Percentiles rank a stretch among this genome's conserved stretches.
These are phyloP conservation scores for Fragaria nilgerrensis DNA, from an alignment of 306 rosid genomes.

Conservation along the genomic window DNA sequence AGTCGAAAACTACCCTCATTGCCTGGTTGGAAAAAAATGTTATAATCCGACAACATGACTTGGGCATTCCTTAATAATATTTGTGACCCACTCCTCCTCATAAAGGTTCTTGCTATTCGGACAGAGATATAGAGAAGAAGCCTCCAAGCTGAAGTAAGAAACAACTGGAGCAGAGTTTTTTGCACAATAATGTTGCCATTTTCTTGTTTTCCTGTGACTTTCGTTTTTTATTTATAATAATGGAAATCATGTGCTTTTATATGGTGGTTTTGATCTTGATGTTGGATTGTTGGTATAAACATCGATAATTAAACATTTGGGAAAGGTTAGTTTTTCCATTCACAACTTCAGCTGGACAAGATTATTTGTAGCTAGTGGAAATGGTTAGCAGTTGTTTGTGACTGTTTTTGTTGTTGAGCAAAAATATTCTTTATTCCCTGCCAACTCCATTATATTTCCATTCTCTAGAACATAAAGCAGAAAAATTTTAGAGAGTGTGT, in stretches of 20 bases:
- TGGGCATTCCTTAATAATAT: not conserved
- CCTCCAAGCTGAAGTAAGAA: not conserved
- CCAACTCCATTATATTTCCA: too few species aligned
- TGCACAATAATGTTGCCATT: not conserved
- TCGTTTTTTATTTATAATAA: not conserved
- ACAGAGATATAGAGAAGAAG: not conserved
- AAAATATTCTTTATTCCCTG: too few species aligned
- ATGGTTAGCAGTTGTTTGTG: not conserved
- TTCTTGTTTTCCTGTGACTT: not conserved
- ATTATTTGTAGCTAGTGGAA: not conserved
- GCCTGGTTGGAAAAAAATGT: too few species aligned
- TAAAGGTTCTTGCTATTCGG: not conserved
- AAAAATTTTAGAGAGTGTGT: too few species aligned
- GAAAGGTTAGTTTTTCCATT: not conserved
- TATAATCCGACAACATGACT: too few species aligned
- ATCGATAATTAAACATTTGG: not conserved
- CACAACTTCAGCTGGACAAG: not conserved
- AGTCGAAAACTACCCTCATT: too few species aligned
- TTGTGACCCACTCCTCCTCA: not conserved
- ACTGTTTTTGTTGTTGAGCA: not conserved
- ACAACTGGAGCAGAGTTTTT: not conserved
- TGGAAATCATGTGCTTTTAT: not conserved
- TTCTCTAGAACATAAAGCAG: too few species aligned
- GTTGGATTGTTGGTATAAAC: too few species aligned
- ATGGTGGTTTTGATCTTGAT: not conserved